Percentiles rank a stretch among this genome's conserved stretches.
Evolutionary conservation across 2,329 filamentous ascomycete species (phyloP).

Genomic region (Monilinia polystroma): DNA sequence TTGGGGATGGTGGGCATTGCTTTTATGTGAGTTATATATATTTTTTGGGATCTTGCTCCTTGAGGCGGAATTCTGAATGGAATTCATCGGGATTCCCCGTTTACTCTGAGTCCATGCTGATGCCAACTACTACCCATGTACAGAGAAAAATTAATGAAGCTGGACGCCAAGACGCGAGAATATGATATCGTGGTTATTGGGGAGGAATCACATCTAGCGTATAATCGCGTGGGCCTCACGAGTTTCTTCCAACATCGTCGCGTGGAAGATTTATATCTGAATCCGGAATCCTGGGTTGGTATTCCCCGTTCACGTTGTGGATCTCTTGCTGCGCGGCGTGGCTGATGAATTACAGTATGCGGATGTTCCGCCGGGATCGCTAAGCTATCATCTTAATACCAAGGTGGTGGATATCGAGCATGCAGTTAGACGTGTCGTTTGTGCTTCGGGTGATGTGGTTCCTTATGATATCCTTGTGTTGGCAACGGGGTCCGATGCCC

Average conservation of each 20-base stretch:
- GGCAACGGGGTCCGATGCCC: slow-evolving; percentile 81
- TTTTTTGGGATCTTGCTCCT: no score
- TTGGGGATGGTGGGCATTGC: slow-evolving; percentile 90
- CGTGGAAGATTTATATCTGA: slow-evolving; percentile 85
- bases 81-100: no score
- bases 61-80: no score
- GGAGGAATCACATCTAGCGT: slow-evolving; percentile 83
- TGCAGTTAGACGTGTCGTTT: slow-evolving; percentile 63
- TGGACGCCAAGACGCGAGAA: slow-evolving; percentile 71
- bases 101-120: no score
- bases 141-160: slow-evolving; percentile 86
- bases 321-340: background rate
- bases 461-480: slow-evolving; percentile 79
- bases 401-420: slow-evolving; percentile 67
- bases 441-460: slow-evolving; percentile 66
- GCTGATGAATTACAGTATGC: slow-evolving; percentile 33
- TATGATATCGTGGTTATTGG: slow-evolving; percentile 84
- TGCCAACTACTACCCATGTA: accelerated
- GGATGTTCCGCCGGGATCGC: slow-evolving; percentile 54
- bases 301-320: no score
- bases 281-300: slow-evolving; percentile 76
- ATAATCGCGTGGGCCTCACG: slow-evolving; percentile 86
- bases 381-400: slow-evolving; percentile 76
- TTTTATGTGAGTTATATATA: slow-evolving; percentile 66
- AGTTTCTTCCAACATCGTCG: slow-evolving; percentile 85